Base-by-base conservation (phyloP, 2,329 filamentous ascomycete genomes). In the Penicillium sp. region DNA sequence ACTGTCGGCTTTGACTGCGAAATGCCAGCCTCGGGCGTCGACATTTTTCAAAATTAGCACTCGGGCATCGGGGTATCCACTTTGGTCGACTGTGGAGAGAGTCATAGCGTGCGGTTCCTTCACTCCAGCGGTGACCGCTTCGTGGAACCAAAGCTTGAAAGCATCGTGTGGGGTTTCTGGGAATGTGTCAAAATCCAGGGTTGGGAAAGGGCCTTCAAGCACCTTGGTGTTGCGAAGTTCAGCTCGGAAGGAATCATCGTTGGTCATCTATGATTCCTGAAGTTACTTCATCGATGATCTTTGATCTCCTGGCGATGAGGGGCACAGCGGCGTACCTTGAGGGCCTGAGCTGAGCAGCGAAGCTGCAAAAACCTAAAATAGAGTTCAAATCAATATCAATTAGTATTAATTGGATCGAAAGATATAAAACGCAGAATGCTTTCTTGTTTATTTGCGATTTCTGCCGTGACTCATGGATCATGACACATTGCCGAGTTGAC, bases 91-190 rank as follows among this genome's bases (percentile, higher is more conserved):
- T 2, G 59, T 63, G 3, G 61, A 61, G 5, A 61, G 18, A 0
- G 59, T 58, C 61, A 63, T 63, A n/a, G 61, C 58, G 42, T 61
- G 61, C 6, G 60, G 60, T 26, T 63, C 60, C 2, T 29, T 48
- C 4, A 61, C 46, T 9, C 31, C 42, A 12, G 49, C 44, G 14
- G 18, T 14, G 14, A 61, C 45, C 5, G 58, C 58, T 14, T 59
- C 54, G 33, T 49, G 25, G 22, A 61, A 51, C 60, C 60, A 63
- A 5, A 7, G 11, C 22, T 55, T 48, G 58, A 63, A 63, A 23
- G 58, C 46, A 14, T 50, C 35, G 1, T 61, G 54, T 2, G 60
- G 60, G 14, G 26, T 57, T 23, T 15, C 6, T 42, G 54, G 54
- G 18, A 53, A 49, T 6, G 18, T 44, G 33, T 51, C 37, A 37